A percentile compares a stretch with the other conserved stretches of the same genome.
phyloP scores from a whole-genome alignment of 1,284 basidiomycete genomes.

The Leccinum angustisporum region DNA sequence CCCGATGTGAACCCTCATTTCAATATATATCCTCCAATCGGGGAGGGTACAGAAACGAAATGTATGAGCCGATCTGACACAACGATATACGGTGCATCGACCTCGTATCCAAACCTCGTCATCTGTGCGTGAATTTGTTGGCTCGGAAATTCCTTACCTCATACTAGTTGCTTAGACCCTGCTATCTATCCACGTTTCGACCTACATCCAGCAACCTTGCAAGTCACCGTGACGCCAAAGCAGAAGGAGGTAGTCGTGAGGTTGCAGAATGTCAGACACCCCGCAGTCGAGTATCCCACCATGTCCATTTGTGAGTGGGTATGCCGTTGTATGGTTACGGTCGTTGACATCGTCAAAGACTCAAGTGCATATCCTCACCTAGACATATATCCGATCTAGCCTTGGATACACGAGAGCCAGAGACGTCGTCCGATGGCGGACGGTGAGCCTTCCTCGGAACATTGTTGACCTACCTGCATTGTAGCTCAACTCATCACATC shows the following conservation, averaged over 20 bases:
- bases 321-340: background rate
- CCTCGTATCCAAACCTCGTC: conserved; percentile 23
- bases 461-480: too few species aligned
- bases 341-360: conserved; percentile 32
- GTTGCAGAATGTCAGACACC: conserved; percentile 7
- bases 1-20: conserved; percentile 46
- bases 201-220: conserved; percentile 25
- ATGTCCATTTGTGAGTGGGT: conserved; percentile 36
- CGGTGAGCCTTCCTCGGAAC: too few species aligned
- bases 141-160: background rate
- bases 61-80: background rate
- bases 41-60: background rate
- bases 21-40: conserved; percentile 41
- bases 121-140: conserved; percentile 22
- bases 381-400: conserved; percentile 41
- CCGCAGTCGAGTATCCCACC: conserved; percentile 33
- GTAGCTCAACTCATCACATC: too few species aligned
- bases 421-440: too few species aligned
- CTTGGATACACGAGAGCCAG: too few species aligned
- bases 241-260: conserved; percentile 2
- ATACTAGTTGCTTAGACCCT: conserved; percentile 21
- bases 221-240: background rate
- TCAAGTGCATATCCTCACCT: conserved; percentile 45
- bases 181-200: conserved; percentile 33
- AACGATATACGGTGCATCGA: background rate